These are phyloP conservation scores for Crataegus laevigata DNA, from an alignment of 306 rosid species.

Conservation along the genomic window DNA sequence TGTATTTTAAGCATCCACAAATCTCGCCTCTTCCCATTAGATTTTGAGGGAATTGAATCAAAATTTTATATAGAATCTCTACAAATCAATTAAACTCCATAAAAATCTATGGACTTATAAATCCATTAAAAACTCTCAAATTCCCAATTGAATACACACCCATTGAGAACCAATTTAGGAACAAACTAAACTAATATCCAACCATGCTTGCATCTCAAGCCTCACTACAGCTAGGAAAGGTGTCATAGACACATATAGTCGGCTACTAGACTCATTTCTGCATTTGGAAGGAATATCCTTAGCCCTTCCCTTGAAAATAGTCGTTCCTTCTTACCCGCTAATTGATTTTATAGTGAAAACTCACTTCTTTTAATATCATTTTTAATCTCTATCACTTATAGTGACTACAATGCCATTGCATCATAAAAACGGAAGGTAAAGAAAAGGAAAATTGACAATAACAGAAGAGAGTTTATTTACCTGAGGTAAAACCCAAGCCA, in stretches of 20 bases:
- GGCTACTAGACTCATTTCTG: neutral
- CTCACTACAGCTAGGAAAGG: neutral
- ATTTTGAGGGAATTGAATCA: no score
- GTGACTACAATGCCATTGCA: neutral
- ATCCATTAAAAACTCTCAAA: no score
- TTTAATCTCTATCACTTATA: neutral
- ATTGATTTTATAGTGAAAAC: neutral
- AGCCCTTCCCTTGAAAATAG: neutral
- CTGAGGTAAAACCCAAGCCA: slow-evolving; percentile 23
- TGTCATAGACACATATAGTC: neutral
- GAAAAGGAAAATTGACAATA: neutral
- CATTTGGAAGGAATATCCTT: neutral
- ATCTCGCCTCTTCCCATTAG: no score
- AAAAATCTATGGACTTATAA: no score
- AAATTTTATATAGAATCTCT: no score
- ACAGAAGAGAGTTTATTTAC: slow-evolving; percentile 8
- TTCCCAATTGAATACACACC: no score
- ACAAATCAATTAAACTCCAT: no score
- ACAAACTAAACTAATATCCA: neutral
- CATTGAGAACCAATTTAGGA: no score
- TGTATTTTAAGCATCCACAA: no score
- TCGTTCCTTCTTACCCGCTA: neutral
- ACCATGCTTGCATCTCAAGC: neutral
- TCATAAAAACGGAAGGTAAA: neutral
- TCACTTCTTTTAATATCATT: neutral